Percentiles rank a stretch among this genome's conserved stretches.
Conservation (phyloP, 2,329 filamentous ascomycete species). For the Penicillium digitatum region DNA sequence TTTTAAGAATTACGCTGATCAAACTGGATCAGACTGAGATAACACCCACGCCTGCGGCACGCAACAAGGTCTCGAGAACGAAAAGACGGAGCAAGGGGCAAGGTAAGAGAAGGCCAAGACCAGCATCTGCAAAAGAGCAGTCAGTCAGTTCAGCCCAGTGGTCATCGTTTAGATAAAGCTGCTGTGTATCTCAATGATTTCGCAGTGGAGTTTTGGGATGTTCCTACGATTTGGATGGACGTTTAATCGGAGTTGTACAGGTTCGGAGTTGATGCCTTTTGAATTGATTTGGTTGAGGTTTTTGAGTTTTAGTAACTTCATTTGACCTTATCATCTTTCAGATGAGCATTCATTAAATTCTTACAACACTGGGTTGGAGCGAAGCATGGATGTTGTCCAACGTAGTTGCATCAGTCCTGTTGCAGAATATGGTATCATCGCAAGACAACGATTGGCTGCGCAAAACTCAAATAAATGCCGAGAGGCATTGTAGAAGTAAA, state of each 20-base stretch:
- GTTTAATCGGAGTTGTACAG: background rate
- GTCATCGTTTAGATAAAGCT: background rate
- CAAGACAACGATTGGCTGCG: background rate
- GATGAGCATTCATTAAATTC: background rate
- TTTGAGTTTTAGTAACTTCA: background rate
- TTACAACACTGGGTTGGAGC: background rate
- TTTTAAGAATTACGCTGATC: background rate
- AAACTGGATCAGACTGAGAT: background rate
- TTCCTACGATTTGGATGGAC: too few relatives aligned
- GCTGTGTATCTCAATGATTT: background rate
- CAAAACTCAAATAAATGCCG: too few relatives aligned
- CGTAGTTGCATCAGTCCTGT: background rate
- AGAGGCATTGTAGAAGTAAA: background rate
- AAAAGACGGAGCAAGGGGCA: background rate
- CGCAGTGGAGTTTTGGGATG: background rate
- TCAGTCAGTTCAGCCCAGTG: background rate
- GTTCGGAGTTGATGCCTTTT: background rate
- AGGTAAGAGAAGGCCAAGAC: background rate
- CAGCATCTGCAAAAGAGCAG: background rate
- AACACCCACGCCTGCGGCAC: background rate
- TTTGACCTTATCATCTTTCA: background rate
- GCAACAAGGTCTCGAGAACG: background rate
- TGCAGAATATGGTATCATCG: background rate
- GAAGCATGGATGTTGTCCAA: background rate
- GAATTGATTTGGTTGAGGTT: background rate